Conservation (phyloP, 768 basidiomycete species). For the Boletus rubropictus region DNA sequence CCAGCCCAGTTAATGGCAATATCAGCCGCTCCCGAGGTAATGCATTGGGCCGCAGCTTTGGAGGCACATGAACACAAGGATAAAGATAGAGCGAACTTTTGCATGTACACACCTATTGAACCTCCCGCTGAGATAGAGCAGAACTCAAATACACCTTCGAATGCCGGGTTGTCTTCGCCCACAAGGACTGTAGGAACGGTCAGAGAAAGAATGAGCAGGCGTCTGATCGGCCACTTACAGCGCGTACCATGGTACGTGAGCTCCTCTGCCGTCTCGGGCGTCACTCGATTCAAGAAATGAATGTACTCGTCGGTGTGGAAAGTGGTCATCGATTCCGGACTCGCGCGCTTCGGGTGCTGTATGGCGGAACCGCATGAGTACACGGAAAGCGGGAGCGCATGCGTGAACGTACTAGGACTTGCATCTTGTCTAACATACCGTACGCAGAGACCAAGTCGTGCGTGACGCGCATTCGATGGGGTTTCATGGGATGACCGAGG, state of each 20-base stretch:
- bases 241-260: slow-evolving; percentile 78
- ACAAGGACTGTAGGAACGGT: slow-evolving; percentile 39
- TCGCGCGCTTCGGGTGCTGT: slow-evolving; percentile 66
- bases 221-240: slow-evolving; percentile 48
- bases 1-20: slow-evolving; percentile 97
- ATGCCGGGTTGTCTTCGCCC: slow-evolving; percentile 94
- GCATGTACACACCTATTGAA: slow-evolving; percentile 64
- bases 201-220: background rate
- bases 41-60: slow-evolving; percentile 71
- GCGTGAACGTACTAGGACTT: slow-evolving; percentile 58
- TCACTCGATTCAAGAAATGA: slow-evolving; percentile 82
- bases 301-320: slow-evolving; percentile 99
- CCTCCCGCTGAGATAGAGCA: slow-evolving; percentile 96
- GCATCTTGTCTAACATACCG: slow-evolving; percentile 91
- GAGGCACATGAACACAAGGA: background rate
- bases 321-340: slow-evolving; percentile 74
- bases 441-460: slow-evolving; percentile 90
- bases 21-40: slow-evolving; percentile 74
- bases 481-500: slow-evolving; percentile 91
- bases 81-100: background rate
- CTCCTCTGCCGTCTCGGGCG: slow-evolving; percentile 85
- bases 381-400: background rate
- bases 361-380: background rate
- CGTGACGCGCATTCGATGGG: slow-evolving; percentile 89
- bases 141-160: slow-evolving; percentile 95